Conservation (phyloP, 148 eudicot genomes). For the Amaranthus palmeri region DNA sequence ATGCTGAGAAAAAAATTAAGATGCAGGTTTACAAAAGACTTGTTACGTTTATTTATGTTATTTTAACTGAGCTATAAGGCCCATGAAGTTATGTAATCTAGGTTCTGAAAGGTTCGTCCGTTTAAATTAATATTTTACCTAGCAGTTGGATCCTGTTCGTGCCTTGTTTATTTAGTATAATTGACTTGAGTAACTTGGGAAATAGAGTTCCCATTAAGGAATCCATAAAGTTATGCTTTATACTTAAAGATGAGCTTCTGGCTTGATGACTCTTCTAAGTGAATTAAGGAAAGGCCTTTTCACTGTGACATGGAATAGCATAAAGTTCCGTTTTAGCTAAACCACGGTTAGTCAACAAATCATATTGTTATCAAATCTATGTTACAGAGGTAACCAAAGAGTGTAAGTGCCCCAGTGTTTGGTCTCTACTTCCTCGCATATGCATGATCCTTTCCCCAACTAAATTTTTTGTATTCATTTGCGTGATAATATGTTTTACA, state of each 20-base stretch:
- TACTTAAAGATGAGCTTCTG: not conserved
- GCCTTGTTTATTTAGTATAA: not conserved
- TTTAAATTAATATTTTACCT: not conserved
- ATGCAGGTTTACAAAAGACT: not conserved
- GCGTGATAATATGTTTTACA: not conserved
- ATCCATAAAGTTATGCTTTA: not conserved
- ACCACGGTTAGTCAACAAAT: not conserved
- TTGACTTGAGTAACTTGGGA: not conserved
- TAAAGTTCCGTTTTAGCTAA: not conserved
- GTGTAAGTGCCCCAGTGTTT: slow-evolving; percentile 4
- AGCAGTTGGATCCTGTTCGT: not conserved
- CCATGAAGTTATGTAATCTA: not conserved
- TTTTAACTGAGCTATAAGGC: not conserved
- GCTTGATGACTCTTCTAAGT: not conserved
- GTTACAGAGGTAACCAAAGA: not conserved
- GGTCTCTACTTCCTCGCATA: not conserved
- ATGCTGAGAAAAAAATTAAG: not conserved
- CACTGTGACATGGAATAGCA: not conserved
- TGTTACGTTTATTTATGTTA: not conserved
- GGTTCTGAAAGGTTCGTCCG: not conserved
- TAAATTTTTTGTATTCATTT: not conserved
- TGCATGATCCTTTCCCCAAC: not conserved
- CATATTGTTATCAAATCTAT: not conserved
- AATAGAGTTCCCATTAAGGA: not conserved
- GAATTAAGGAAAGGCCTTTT: not conserved